Percentiles rank a stretch among this genome's conserved stretches.
phyloP scores from a whole-genome alignment of 768 basidiomycete genomes.

The Cystofilobasidium capitatum region DNA sequence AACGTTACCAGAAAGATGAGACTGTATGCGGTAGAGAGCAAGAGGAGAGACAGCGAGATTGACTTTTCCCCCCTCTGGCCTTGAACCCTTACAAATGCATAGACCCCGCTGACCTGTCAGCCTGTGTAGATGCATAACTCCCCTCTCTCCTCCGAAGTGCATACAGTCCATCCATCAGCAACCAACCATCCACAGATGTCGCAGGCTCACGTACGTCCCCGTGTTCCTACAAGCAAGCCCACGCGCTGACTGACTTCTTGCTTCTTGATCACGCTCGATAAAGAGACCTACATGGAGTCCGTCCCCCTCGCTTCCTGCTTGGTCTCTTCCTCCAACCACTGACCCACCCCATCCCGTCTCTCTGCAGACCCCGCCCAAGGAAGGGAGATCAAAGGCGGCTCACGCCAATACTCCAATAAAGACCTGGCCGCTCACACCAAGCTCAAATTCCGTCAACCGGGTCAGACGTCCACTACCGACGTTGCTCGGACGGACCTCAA shows the following conservation, averaged over 20 bases:
- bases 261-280: not conserved
- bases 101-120: too few species aligned
- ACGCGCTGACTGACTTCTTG: not conserved
- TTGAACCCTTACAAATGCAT: too few species aligned
- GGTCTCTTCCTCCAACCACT: not conserved
- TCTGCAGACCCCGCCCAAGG: constrained; percentile 63
- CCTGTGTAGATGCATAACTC: too few species aligned
- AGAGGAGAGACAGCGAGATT: too few species aligned
- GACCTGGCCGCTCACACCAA: constrained; percentile 95
- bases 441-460: constrained; percentile 93
- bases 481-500: constrained; percentile 70
- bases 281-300: constrained; percentile 24
- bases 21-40: too few species aligned
- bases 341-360: too few species aligned
- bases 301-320: not conserved
- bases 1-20: too few species aligned
- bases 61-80: too few species aligned
- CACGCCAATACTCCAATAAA: constrained; percentile 81
- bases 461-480: constrained; percentile 72
- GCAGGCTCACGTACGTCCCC: not conserved
- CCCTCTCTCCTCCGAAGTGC: too few species aligned
- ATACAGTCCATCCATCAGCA: too few species aligned
- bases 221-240: too few species aligned
- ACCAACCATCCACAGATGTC: too few species aligned
- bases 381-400: constrained; percentile 80